Evolutionary conservation across 345 rosid species (phyloP).

Genomic region (Lepidium didymum): DNA sequence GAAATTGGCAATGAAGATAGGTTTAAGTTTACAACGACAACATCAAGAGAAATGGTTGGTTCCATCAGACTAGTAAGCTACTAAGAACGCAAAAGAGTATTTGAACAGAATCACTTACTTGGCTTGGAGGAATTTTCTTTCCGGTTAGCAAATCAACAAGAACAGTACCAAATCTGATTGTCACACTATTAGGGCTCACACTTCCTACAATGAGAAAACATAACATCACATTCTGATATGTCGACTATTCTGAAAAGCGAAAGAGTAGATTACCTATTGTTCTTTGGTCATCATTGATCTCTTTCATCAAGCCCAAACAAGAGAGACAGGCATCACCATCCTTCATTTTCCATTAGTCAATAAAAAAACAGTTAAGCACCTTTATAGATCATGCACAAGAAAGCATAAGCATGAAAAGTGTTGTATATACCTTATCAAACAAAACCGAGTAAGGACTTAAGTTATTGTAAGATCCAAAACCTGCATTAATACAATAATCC

Average conservation of each 20-base stretch:
- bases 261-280: constrained; percentile 48
- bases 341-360: constrained; percentile 30
- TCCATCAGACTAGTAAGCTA: not conserved
- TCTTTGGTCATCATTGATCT: constrained; percentile 59
- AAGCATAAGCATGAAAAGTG: not conserved
- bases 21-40: not conserved
- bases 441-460: constrained; percentile 77
- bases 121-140: constrained; percentile 79
- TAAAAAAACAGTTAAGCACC: not conserved
- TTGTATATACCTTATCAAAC: constrained; percentile 63
- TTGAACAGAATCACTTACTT: constrained; percentile 41
- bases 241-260: no score
- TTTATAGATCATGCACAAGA: not conserved
- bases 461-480: constrained; percentile 66
- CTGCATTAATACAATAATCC: constrained; percentile 57
- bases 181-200: constrained; percentile 70
- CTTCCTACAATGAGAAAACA: constrained; percentile 42
- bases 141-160: constrained; percentile 71
- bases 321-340: constrained; percentile 88
- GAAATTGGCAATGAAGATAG: not conserved
- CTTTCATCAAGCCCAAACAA: constrained; percentile 85
- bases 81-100: not conserved
- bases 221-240: not conserved
- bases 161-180: constrained; percentile 68
- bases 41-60: not conserved